Conservation (phyloP, 345 rosid genomes). For the Populus ilicifolia region DNA sequence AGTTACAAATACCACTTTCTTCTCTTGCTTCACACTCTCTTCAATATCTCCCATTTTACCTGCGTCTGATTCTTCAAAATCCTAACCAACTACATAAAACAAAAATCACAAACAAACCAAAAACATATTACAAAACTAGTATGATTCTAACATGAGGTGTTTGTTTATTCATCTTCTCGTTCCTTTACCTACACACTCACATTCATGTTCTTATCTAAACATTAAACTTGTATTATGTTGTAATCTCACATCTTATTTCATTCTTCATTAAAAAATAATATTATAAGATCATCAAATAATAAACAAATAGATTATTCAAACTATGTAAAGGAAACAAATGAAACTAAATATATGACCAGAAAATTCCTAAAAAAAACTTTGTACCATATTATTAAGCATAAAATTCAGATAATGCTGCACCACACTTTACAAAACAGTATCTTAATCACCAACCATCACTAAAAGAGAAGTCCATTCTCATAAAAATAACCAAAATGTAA, state of each 20-base stretch:
- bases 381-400: not conserved
- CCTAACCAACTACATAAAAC: not conserved
- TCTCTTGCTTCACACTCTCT: constrained; percentile 13
- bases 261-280: not conserved
- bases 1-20: constrained; percentile 64
- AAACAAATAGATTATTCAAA: not conserved
- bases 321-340: not conserved
- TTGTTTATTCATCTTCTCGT: not conserved
- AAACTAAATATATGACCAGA: not conserved
- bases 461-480: not conserved
- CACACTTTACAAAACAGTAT: not conserved
- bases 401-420: not conserved
- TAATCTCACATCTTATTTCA: not conserved
- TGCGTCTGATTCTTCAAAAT: not conserved
- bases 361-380: not conserved
- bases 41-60: constrained; percentile 28
- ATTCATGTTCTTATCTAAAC: not conserved
- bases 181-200: not conserved
- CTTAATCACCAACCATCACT: not conserved
- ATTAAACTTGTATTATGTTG: no score
- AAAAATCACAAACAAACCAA: not conserved
- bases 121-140: not conserved
- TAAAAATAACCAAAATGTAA: not conserved
- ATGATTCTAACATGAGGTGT: not conserved
- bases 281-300: not conserved